Evolutionary conservation across 1,139 yeast species (phyloP), one percentile per base, ranked within the genome.

Genomic region (Geotrichum carabidarum): DNA sequence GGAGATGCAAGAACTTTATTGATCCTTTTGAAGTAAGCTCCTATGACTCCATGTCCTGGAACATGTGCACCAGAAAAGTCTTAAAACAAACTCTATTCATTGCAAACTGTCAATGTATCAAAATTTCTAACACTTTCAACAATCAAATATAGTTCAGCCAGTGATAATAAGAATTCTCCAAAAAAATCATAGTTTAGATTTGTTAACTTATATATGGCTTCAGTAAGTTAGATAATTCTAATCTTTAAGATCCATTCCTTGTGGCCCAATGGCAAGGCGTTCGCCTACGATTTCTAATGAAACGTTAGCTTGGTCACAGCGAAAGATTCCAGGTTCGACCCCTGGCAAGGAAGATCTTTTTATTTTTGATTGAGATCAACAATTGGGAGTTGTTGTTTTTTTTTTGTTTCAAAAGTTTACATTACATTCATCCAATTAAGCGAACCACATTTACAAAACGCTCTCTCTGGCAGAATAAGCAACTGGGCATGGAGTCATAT

Each of bases 251-350:
- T 46, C 57, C 40, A 45, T 62, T 62, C 65, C 65, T 61, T 61
- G 65, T 62, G 65, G 65, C 65, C 65, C 65, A 62, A 62, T 62
- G 65, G 65, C 65, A 62, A 62, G 65, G 65, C 65, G 65, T 62
- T 62, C 65, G 65, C 65, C 65, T 62, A 62, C 65, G 65, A 62
- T 58, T 50, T 50, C 46, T 27, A 17, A 17, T 30, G 45, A 42
- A 42, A 42, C 14, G 32, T 22, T 27, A 42, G 44, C 30, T 42
- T 27, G 56, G 47, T 53, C 58, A 55, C 55, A 65, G 68, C 69
- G 67, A 63, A 62, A 65, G 69, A 65, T 63, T 65, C 68, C 69
- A 65, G 69, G 69, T 67, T 67, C 70, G 70, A 67, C 68, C 68
- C 70, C 70, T 67, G 69, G 69, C 69, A 64, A 57, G 70, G 70